phyloP scores from a whole-genome alignment of 139 green algal genomes.

The Spirogloea muscicola region DNA sequence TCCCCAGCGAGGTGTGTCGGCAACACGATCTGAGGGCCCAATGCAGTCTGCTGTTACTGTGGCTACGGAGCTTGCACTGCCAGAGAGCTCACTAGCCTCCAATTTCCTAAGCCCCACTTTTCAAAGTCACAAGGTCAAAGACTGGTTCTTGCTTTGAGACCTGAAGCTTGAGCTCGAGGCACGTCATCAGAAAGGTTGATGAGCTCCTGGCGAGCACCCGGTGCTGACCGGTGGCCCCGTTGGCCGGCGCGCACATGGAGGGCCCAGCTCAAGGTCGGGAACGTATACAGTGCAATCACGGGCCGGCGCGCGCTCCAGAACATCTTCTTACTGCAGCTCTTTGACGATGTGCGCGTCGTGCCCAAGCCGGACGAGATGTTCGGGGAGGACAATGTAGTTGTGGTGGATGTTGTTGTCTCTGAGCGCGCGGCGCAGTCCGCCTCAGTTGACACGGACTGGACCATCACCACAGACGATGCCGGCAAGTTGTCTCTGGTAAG shows the following conservation, averaged over 20 bases:
- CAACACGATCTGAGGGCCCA: too few relatives aligned
- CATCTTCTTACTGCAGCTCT: conserved; percentile 72
- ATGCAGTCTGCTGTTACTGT: too few relatives aligned
- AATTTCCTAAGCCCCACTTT: too few relatives aligned
- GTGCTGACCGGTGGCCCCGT: too few relatives aligned
- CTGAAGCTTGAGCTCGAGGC: too few relatives aligned
- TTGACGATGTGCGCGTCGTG: conserved; percentile 73
- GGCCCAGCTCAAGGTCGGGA: conserved; percentile 33
- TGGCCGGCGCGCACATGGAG: conserved; percentile 69
- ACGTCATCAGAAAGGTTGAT: too few relatives aligned
- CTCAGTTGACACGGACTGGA: conserved; percentile 61
- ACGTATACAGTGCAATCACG: conserved; percentile 70
- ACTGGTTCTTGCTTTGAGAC: too few relatives aligned
- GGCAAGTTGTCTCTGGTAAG: conserved; percentile 59
- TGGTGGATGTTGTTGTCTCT: conserved; percentile 73
- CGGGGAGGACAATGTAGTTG: conserved; percentile 52
- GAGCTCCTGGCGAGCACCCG: too few relatives aligned
- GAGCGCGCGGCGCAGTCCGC: conserved; percentile 59
- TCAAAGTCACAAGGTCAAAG: too few relatives aligned
- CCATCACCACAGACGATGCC: conserved; percentile 56
- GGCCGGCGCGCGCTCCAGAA: conserved; percentile 66
- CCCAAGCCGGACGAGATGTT: conserved; percentile 59
- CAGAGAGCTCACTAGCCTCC: too few relatives aligned
- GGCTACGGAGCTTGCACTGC: too few relatives aligned
- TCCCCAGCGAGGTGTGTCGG: background rate